phyloP scores from a whole-genome alignment of 179 eudicot species.

The Beta corolliflora region DNA sequence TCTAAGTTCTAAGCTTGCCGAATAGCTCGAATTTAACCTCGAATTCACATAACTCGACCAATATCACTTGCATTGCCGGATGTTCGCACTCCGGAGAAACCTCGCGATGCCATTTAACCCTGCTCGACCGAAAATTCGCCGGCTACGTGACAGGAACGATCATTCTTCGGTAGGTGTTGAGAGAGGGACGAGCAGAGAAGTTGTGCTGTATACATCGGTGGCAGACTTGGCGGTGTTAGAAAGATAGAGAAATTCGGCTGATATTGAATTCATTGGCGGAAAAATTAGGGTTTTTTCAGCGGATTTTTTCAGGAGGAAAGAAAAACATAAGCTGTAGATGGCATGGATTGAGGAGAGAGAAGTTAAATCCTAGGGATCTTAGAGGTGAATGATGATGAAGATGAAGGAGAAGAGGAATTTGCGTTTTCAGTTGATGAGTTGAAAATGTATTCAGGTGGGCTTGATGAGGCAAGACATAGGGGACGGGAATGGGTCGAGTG shows the following conservation, averaged over 20 bases:
- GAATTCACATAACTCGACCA: constrained; percentile 31
- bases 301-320: not conserved
- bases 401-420: no score
- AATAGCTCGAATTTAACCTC: constrained; percentile 45
- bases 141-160: constrained; percentile 38
- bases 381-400: not conserved
- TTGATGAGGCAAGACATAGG: no score
- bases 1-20: constrained; percentile 53
- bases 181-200: constrained; percentile 49
- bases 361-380: not conserved
- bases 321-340: constrained; percentile 22
- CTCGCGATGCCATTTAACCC: constrained; percentile 75
- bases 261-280: not conserved
- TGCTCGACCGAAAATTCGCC: constrained; percentile 50
- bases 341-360: no score
- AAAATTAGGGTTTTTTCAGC: not conserved
- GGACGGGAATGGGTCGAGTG: no score
- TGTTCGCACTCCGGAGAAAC: constrained; percentile 71
- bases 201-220: constrained; percentile 36
- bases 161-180: constrained; percentile 20
- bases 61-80: constrained; percentile 56
- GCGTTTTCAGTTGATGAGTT: no score
- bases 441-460: no score
- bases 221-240: constrained; percentile 25
- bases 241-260: constrained; percentile 3